Evolutionary conservation across 1,139 yeast genomes (phyloP).

Genomic region (Yamadazyma buinensis): DNA sequence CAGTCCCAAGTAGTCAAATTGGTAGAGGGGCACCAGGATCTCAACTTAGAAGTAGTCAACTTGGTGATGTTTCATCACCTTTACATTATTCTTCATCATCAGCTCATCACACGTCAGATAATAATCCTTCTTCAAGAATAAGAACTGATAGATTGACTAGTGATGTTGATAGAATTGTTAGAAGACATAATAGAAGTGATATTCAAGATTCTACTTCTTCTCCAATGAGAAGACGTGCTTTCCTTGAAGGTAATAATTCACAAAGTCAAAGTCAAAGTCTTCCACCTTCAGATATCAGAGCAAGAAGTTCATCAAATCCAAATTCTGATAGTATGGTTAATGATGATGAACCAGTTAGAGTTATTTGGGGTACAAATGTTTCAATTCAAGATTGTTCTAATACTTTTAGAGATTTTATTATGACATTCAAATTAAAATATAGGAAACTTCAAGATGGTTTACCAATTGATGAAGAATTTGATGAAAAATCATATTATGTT

Average conservation of each 20-base stretch:
- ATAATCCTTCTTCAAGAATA: conserved; percentile 17
- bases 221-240: conserved; percentile 37
- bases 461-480: conserved; percentile 32
- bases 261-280: conserved; percentile 6
- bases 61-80: conserved; percentile 34
- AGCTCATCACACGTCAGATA: conserved; percentile 34
- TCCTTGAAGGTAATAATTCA: conserved; percentile 16
- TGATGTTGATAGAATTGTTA: conserved; percentile 41
- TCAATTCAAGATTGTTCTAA: conserved; percentile 84
- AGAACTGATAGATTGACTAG: conserved; percentile 35
- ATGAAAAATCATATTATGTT: conserved; percentile 71
- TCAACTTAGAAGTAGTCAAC: conserved; percentile 9
- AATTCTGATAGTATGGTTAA: conserved; percentile 25
- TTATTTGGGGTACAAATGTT: conserved; percentile 98
- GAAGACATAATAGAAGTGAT: conserved; percentile 43
- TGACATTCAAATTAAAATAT: conserved; percentile 77
- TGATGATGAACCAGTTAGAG: conserved; percentile 70
- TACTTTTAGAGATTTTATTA: conserved; percentile 75
- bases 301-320: conserved; percentile 21
- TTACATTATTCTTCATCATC: conserved; percentile 44
- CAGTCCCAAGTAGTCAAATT: conserved; percentile 17
- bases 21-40: conserved; percentile 4
- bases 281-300: conserved; percentile 10
- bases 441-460: conserved; percentile 48
- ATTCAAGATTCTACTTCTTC: conserved; percentile 41